phyloP scores from a whole-genome alignment of 768 basidiomycete genomes.

The Chalciporus piperatus region DNA sequence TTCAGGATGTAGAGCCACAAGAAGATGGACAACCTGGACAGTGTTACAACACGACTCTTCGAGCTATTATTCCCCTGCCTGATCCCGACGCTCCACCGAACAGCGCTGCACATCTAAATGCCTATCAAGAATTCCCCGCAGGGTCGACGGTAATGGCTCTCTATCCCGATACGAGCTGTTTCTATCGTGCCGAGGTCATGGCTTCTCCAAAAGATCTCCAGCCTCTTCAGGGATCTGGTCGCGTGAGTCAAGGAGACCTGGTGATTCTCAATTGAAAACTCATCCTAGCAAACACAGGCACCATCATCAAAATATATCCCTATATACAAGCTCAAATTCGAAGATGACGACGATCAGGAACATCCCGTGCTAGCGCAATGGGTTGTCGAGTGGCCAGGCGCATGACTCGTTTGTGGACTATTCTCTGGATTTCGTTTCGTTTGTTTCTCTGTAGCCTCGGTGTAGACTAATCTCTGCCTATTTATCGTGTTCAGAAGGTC shows the following conservation, averaged over 20 bases:
- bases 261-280: constrained; percentile 4
- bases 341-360: constrained; percentile 85
- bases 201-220: constrained; percentile 54
- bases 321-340: constrained; percentile 81
- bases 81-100: constrained; percentile 60
- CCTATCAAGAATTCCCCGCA: constrained; percentile 68
- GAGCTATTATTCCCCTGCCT: constrained; percentile 75
- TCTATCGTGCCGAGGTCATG: constrained; percentile 84
- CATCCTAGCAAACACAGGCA: constrained; percentile 17
- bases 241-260: constrained; percentile 34
- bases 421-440: background rate
- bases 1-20: constrained; percentile 81
- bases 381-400: constrained; percentile 79
- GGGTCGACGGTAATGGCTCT: constrained; percentile 80
- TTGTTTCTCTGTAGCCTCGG: background rate
- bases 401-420: constrained; percentile 3
- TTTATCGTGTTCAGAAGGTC: background rate
- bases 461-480: background rate
- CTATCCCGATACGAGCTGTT: constrained; percentile 90
- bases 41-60: constrained; percentile 67
- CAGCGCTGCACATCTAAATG: constrained; percentile 60
- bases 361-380: constrained; percentile 72
- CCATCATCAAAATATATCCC: no score
- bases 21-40: constrained; percentile 74
- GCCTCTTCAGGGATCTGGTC: constrained; percentile 18